These are phyloP conservation scores for Ballota nigra DNA, from an alignment of 257 asterid genomes.

Conservation along the genomic window DNA sequence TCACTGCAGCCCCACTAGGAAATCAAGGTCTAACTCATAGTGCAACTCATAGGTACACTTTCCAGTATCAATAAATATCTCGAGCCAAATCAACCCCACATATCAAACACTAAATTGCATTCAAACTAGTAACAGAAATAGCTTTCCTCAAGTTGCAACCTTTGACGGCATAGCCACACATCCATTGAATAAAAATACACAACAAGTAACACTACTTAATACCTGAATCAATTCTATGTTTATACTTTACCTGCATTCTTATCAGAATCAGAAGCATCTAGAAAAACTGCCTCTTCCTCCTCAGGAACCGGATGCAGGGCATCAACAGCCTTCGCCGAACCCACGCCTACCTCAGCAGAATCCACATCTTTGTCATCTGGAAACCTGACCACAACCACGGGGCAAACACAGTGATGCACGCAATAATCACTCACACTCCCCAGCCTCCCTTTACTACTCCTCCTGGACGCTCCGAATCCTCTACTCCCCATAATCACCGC, in stretches of 20 bases:
- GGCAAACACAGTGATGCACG: conserved; percentile 76
- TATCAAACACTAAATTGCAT: conserved; percentile 10
- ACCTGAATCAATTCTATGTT: conserved; percentile 5
- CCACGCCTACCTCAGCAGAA: conserved; percentile 20
- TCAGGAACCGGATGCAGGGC: conserved; percentile 60
- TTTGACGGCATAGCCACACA: not conserved
- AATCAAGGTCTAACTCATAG: conserved; percentile 4
- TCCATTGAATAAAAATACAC: not conserved
- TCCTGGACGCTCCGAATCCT: conserved; percentile 69
- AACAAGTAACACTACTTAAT: not conserved
- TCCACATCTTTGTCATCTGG: conserved; percentile 58
- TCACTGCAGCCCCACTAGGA: not conserved
- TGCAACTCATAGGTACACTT: not conserved
- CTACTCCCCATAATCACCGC: conserved; percentile 84
- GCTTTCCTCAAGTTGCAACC: conserved; percentile 1
- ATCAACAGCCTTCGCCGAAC: conserved; percentile 28
- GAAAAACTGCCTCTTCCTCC: conserved; percentile 59
- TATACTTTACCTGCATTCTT: conserved; percentile 42
- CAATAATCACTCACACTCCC: conserved; percentile 86
- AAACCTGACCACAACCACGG: conserved; percentile 70
- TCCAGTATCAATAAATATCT: not conserved
- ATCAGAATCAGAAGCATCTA: conserved; percentile 60
- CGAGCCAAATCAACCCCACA: not conserved
- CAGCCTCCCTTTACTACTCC: conserved; percentile 58
- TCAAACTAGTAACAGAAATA: conserved; percentile 5